phyloP scores from a whole-genome alignment of 169 alveolate species.

The Toxoplasma gondii region DNA sequence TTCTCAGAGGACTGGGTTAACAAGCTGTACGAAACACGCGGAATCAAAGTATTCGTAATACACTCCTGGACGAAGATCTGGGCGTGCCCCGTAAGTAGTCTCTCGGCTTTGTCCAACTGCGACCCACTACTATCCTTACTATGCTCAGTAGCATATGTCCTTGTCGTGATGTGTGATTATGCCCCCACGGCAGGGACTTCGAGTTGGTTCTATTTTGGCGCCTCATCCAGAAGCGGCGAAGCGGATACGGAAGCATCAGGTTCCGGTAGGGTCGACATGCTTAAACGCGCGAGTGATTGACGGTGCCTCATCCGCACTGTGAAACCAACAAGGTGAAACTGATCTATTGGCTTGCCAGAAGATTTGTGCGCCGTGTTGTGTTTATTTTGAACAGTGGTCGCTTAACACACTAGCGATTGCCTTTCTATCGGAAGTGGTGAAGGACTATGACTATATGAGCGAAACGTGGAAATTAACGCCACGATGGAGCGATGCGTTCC shows the following conservation, averaged over 20 bases:
- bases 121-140: not conserved
- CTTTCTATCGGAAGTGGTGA: conserved; percentile 36
- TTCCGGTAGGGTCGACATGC: conserved; percentile 40
- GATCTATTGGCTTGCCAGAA: not conserved
- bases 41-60: conserved; percentile 41
- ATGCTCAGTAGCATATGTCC: not conserved
- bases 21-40: not conserved
- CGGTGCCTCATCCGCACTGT: not conserved
- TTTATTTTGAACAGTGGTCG: conserved; percentile 40
- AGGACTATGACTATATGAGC: conserved; percentile 38
- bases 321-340: not conserved
- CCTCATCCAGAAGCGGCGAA: conserved; percentile 61
- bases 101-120: not conserved
- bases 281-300: not conserved
- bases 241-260: conserved; percentile 39
- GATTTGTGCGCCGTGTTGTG: not conserved
- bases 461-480: conserved; percentile 51
- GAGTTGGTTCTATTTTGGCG: conserved; percentile 53
- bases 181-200: conserved; percentile 22
- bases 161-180: not conserved
- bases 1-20: conserved; percentile 32
- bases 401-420: conserved; percentile 32
- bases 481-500: conserved; percentile 26
- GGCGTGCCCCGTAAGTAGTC: conserved; percentile 61
- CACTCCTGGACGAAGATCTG: conserved; percentile 70